phyloP scores from a whole-genome alignment of 768 basidiomycete species.

The Calocera cornea region DNA sequence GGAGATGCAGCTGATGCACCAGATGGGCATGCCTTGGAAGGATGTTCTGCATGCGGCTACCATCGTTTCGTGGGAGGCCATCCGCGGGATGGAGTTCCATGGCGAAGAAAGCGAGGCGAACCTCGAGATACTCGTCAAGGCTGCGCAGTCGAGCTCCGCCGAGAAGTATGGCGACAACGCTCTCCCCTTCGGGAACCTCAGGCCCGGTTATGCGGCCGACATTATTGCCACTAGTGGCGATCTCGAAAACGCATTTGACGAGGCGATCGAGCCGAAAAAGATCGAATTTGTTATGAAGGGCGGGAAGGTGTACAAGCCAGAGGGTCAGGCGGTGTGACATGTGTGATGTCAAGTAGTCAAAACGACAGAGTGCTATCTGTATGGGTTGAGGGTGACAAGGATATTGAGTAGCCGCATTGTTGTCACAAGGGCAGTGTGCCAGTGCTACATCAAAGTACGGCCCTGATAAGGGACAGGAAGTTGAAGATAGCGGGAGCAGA shows the following conservation, averaged over 20 bases:
- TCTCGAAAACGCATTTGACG: conserved; percentile 29
- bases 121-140: conserved; percentile 19
- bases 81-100: conserved; percentile 39
- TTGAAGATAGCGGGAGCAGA: neutral
- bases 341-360: neutral
- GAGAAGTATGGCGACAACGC: conserved; percentile 29
- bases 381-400: neutral
- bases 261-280: conserved; percentile 34
- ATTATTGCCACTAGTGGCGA: conserved; percentile 29
- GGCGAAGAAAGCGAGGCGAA: conserved; percentile 18
- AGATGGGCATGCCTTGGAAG: conserved; percentile 39
- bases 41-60: conserved; percentile 47
- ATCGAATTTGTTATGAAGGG: conserved; percentile 49
- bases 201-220: conserved; percentile 43
- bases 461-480: neutral
- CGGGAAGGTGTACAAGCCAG: conserved; percentile 34
- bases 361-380: neutral
- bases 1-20: conserved; percentile 49
- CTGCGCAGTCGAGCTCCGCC: conserved; percentile 5
- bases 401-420: neutral
- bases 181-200: conserved; percentile 42
- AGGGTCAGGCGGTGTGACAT: conserved; percentile 18
- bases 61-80: conserved; percentile 43
- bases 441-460: neutral
- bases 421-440: neutral